Evolutionary conservation across 208 protist genomes (phyloP).

Genomic region (Giardia duodenalis): DNA sequence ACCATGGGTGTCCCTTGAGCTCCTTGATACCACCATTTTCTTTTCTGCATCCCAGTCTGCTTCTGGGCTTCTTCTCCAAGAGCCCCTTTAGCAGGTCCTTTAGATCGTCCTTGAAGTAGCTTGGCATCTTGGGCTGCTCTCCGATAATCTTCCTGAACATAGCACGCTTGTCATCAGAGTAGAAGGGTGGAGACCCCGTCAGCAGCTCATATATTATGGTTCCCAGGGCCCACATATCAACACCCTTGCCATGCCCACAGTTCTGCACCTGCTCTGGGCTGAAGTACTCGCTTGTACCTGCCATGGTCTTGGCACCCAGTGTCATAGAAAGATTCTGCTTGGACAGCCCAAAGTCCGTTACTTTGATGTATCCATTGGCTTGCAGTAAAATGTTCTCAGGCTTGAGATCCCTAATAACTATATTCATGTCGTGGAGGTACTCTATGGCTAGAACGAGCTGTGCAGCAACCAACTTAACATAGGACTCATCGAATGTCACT

Average conservation of each 20-base stretch:
- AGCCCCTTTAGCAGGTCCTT: neutral
- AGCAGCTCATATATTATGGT: constrained; percentile 49
- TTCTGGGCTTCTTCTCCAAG: constrained; percentile 18
- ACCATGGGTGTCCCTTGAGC: constrained; percentile 33
- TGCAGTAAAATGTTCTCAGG: constrained; percentile 54
- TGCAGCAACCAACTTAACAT: constrained; percentile 41
- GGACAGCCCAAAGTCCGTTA: constrained; percentile 73
- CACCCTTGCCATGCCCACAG: constrained; percentile 38
- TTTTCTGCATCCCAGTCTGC: neutral
- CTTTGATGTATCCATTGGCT: constrained; percentile 60
- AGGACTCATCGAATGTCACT: constrained; percentile 33
- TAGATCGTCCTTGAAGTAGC: neutral
- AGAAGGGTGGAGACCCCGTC: constrained; percentile 46
- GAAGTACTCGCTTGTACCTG: constrained; percentile 53
- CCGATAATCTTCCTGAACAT: constrained; percentile 16
- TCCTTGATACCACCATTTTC: neutral
- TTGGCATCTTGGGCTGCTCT: neutral
- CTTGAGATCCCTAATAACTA: constrained; percentile 55
- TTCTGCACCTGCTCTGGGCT: constrained; percentile 49
- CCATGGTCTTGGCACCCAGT: constrained; percentile 40
- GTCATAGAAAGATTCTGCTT: constrained; percentile 49
- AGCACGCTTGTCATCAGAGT: neutral
- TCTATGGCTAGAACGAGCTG: constrained; percentile 48
- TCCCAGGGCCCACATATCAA: constrained; percentile 53
- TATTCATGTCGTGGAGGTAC: constrained; percentile 45